phyloP scores from a whole-genome alignment of 2,329 filamentous ascomycete genomes.

The Leptographium procerum region DNA sequence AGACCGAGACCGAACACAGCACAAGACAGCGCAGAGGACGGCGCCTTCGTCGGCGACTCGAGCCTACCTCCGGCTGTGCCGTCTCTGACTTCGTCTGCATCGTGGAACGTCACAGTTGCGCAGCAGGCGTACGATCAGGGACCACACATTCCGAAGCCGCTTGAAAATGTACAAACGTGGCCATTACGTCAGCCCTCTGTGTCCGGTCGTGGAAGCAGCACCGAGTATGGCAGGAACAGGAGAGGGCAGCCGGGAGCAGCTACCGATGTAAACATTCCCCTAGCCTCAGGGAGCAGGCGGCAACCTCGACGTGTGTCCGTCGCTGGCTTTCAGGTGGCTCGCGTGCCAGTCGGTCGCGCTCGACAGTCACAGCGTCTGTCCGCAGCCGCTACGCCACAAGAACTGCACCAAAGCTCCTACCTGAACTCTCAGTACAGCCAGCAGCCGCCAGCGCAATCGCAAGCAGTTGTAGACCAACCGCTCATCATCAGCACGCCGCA shows the following conservation, averaged over 20 bases:
- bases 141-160: constrained; percentile 6
- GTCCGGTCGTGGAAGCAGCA: neutral
- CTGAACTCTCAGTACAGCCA: neutral
- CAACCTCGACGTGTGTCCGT: constrained; percentile 30
- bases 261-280: no score
- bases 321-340: constrained; percentile 29
- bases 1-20: no score
- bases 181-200: constrained; percentile 7
- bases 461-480: constrained; percentile 33
- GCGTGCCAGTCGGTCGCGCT: constrained; percentile 25
- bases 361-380: constrained; percentile 15
- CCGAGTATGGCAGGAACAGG: no score
- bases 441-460: neutral
- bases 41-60: constrained; percentile 18
- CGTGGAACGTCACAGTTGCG: neutral
- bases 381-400: no score
- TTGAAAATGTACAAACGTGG: constrained; percentile 10
- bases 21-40: no score
- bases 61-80: constrained; percentile 15
- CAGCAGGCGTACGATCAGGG: neutral
- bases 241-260: constrained; percentile 21
- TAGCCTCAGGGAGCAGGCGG: no score
- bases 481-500: constrained; percentile 50
- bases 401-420: neutral
- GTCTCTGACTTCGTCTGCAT: neutral